phyloP scores from a whole-genome alignment of 768 basidiomycete genomes.

The Rhodotorula babjevae region DNA sequence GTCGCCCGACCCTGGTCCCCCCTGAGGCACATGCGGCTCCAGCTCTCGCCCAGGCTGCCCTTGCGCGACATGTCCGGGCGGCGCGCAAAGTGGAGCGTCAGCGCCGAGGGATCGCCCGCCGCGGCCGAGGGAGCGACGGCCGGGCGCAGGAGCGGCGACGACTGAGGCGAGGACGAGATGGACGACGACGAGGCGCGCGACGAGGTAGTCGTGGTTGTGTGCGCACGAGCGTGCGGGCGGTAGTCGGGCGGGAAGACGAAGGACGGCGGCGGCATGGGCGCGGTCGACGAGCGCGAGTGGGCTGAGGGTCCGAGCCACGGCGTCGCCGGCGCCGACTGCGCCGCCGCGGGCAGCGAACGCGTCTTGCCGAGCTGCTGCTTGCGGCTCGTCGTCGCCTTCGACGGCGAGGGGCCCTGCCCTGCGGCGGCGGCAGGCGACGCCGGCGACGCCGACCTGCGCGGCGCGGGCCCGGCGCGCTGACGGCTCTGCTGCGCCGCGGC shows the following conservation, averaged over 20 bases:
- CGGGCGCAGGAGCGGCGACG: background rate
- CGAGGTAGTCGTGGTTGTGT: background rate
- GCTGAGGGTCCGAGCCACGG: background rate
- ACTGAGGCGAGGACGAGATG: background rate
- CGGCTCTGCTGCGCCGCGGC: background rate
- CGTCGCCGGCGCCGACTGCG: background rate
- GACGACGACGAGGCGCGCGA: background rate
- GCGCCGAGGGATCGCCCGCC: background rate
- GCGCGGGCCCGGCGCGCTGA: background rate
- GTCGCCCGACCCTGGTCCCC: background rate
- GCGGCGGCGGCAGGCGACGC: background rate
- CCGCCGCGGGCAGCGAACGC: background rate
- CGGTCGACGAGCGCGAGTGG: background rate
- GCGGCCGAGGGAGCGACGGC: background rate
- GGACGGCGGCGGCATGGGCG: too few species aligned
- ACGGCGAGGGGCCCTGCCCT: background rate
- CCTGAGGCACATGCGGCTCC: background rate
- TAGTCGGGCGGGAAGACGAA: background rate
- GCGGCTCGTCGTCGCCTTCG: background rate
- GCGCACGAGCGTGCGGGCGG: background rate
- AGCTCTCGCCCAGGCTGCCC: background rate
- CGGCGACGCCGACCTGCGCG: background rate
- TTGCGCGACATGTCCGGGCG: background rate
- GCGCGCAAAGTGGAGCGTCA: background rate
- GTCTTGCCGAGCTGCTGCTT: conserved; percentile 1